Evolutionary conservation across 805 yeast species (phyloP), one percentile per base, ranked within the genome.

Genomic region (Candida hispaniensis): DNA sequence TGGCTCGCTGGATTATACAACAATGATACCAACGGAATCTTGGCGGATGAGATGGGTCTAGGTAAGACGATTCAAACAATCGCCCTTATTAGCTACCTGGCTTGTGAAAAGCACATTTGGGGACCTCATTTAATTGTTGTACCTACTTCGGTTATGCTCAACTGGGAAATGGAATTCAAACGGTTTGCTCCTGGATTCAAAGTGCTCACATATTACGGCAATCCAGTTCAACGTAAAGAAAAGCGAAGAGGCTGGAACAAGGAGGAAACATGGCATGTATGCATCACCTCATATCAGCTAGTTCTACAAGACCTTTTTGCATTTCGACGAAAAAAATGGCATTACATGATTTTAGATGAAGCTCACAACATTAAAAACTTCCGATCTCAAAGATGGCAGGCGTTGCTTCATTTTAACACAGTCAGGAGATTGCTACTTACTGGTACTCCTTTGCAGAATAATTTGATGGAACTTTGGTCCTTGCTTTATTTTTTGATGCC

Each of bases 121-220:
- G 98, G 98, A 0, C 99, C 98, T 0, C 99, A 91, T 61, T 62
- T 91, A 38, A 86, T 91, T 58, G 76, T 91, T 41, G 99, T 91
- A 4, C 99, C 99, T 4, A 91, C 99, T 0, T 82, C 95, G 10
- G 99, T 91, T 6, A 75, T 91, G 75, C 70, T 91, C 36, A 91
- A 91, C 52, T 91, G 99, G 99, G 99, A 91, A 55, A 88, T 93
- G 96, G 99, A 91, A 52, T 86, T 91, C 60, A 91, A 93, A 51
- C 73, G 94, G 48, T 91, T 91, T 64, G 96, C 96, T 1, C 99
- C 99, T 0, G 99, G 98, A 0, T 79, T 91, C 55, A 88, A 93
- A 55, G 91, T 91, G 3, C 53, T 91, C 54, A 91, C 97, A 0
- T 91, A 91, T 55, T 91, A 88, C 50, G 99, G 99, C 0, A 76